These are phyloP conservation scores for Dioszegia crocea DNA, from an alignment of 768 basidiomycete genomes.

Conservation along the genomic window DNA sequence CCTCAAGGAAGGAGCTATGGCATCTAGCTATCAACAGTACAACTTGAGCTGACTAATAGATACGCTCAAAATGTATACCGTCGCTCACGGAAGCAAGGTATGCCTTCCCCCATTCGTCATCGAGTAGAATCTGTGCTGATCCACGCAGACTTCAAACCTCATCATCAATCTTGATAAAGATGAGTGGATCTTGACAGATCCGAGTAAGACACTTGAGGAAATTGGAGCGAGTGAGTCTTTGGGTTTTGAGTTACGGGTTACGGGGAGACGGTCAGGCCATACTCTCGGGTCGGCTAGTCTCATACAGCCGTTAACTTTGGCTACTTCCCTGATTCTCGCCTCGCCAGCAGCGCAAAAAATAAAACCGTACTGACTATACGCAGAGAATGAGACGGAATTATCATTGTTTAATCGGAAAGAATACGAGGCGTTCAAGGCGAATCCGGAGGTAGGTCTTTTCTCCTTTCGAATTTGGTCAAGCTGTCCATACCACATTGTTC, in stretches of 20 bases:
- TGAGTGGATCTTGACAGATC: slow-evolving; percentile 74
- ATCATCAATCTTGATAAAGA: slow-evolving; percentile 98
- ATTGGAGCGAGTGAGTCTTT: slow-evolving; percentile 66
- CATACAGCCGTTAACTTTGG: no score
- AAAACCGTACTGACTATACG: not conserved
- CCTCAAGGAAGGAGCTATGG: not conserved
- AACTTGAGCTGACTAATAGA: slow-evolving; percentile 55
- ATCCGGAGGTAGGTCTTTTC: slow-evolving; percentile 64
- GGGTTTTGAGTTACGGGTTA: not conserved
- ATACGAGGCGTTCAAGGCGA: slow-evolving; percentile 74
- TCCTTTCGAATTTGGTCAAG: not conserved
- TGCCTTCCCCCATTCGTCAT: slow-evolving; percentile 10
- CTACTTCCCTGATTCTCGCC: no score
- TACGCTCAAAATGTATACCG: slow-evolving; percentile 88
- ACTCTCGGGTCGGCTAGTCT: no score
- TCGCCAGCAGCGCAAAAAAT: no score
- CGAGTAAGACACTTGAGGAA: slow-evolving; percentile 61
- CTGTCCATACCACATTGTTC: no score
- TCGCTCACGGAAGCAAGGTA: slow-evolving; percentile 92
- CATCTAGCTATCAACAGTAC: not conserved
- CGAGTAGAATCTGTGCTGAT: not conserved
- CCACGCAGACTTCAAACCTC: slow-evolving; percentile 78
- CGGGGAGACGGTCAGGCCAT: not conserved
- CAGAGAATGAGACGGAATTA: slow-evolving; percentile 94
- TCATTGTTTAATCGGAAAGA: slow-evolving; percentile 77